Percentiles rank a stretch among this genome's conserved stretches.
Evolutionary conservation across 73 alveolate species (phyloP).

Genomic region (Paramecium caudatum): DNA sequence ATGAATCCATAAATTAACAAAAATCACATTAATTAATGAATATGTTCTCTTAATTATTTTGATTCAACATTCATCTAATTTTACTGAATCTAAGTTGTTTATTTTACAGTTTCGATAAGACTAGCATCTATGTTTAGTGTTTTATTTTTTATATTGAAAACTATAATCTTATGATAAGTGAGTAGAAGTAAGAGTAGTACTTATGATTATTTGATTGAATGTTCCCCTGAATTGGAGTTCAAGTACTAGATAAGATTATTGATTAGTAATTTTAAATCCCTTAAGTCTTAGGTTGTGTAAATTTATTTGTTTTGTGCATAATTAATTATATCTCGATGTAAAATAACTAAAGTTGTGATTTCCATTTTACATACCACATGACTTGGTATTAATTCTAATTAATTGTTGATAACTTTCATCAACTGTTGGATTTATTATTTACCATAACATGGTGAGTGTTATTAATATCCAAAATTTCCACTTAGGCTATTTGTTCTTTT

Average conservation of each 20-base stretch:
- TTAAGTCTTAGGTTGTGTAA: background rate
- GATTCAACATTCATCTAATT: constrained; percentile 28
- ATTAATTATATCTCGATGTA: background rate
- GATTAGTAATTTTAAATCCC: background rate
- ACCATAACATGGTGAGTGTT: background rate
- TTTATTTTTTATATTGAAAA: background rate
- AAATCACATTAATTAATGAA: constrained; percentile 20
- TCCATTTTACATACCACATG: background rate
- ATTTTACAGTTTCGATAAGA: background rate
- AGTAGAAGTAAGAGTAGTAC: background rate
- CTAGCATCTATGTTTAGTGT: background rate
- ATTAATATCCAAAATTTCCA: background rate
- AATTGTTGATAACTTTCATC: background rate
- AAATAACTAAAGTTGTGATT: background rate
- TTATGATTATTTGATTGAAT: background rate
- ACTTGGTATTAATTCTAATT: constrained; percentile 14
- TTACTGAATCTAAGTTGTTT: background rate
- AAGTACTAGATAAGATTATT: background rate
- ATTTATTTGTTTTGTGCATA: constrained; percentile 17
- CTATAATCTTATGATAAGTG: background rate
- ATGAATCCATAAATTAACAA: background rate
- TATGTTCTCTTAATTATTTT: background rate
- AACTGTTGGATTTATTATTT: background rate
- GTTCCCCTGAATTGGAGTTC: background rate
- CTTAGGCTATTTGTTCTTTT: constrained; percentile 56